Percentiles rank a stretch among this genome's conserved stretches.
Conservation (phyloP, 768 basidiomycete species). For the Mycena belliarum region DNA sequence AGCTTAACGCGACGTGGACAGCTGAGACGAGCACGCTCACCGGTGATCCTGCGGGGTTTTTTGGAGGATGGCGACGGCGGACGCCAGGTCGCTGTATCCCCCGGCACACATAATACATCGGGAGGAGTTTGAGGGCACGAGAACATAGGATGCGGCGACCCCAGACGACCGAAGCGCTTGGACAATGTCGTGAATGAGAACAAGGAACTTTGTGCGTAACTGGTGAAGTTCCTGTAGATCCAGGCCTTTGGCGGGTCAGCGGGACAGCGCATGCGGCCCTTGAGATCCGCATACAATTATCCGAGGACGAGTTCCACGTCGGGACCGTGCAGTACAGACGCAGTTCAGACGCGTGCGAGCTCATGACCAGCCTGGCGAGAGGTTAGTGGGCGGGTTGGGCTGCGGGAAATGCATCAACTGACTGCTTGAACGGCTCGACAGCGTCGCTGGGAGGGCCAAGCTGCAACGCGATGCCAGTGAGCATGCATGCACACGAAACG, state of each 20-base stretch:
- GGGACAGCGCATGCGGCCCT: background rate
- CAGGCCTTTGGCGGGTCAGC: constrained; percentile 39
- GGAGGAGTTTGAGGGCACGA: constrained; percentile 61
- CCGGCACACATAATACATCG: constrained; percentile 57
- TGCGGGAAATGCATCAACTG: constrained; percentile 23
- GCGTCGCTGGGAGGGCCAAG: constrained; percentile 55
- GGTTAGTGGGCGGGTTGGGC: background rate
- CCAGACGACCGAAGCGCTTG: constrained; percentile 61
- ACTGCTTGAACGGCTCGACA: constrained; percentile 66
- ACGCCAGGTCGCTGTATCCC: constrained; percentile 33
- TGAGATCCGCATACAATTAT: constrained; percentile 50
- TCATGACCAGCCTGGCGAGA: constrained; percentile 44
- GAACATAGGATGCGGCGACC: constrained; percentile 63
- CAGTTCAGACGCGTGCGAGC: constrained; percentile 48
- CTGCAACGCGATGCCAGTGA: constrained; percentile 38
- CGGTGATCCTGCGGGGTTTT: constrained; percentile 42
- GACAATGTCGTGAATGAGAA: constrained; percentile 65
- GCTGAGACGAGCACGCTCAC: constrained; percentile 27
- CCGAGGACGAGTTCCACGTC: constrained; percentile 60
- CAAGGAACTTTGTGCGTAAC: constrained; percentile 58
- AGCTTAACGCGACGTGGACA: background rate
- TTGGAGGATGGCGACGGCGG: constrained; percentile 47
- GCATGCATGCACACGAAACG: constrained; percentile 24
- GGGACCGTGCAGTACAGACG: constrained; percentile 68
- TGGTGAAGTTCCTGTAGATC: constrained; percentile 73